phyloP scores from a whole-genome alignment of 345 rosid species.

The Turnera subulata region DNA sequence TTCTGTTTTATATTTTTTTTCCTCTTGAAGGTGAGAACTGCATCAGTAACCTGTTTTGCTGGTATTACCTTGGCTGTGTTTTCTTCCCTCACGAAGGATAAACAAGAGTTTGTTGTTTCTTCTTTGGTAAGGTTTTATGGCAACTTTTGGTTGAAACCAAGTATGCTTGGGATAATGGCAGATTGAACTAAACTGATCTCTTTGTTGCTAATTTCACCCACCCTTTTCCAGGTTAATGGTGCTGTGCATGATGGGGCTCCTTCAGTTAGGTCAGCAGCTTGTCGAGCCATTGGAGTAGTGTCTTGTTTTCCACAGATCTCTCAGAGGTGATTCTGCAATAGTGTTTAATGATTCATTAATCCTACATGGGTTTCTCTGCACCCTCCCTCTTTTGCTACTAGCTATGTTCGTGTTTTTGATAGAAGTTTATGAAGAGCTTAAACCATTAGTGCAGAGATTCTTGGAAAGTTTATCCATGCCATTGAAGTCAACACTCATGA shows the following conservation, averaged over 20 bases:
- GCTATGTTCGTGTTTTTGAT: conserved; percentile 8
- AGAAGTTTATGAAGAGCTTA: conserved; percentile 35
- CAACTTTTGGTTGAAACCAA: conserved; percentile 4
- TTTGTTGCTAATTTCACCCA: conserved; percentile 13
- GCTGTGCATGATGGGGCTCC: conserved; percentile 65
- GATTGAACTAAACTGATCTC: too few species aligned
- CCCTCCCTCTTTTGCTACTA: background rate
- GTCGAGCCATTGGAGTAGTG: conserved; percentile 92
- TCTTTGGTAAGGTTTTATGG: conserved; percentile 52
- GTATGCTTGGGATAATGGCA: conserved; percentile 8
- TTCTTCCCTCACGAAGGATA: conserved; percentile 47
- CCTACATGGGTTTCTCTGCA: conserved; percentile 9
- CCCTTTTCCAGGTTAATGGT: conserved; percentile 48
- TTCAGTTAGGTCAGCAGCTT: conserved; percentile 88
- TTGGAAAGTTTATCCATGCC: conserved; percentile 65
- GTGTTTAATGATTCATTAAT: conserved; percentile 5
- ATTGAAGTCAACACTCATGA: conserved; percentile 65
- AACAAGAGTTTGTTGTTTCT: conserved; percentile 59
- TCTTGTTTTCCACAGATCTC: conserved; percentile 72
- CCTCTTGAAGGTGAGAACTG: conserved; percentile 69
- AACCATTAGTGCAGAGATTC: conserved; percentile 65
- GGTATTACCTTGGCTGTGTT: conserved; percentile 83
- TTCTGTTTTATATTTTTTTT: background rate
- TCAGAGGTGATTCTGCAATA: conserved; percentile 46
- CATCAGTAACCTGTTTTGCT: conserved; percentile 85